These are phyloP conservation scores for Sporothrix pseudoabietina DNA, from an alignment of 2,329 filamentous ascomycete species.

Conservation along the genomic window DNA sequence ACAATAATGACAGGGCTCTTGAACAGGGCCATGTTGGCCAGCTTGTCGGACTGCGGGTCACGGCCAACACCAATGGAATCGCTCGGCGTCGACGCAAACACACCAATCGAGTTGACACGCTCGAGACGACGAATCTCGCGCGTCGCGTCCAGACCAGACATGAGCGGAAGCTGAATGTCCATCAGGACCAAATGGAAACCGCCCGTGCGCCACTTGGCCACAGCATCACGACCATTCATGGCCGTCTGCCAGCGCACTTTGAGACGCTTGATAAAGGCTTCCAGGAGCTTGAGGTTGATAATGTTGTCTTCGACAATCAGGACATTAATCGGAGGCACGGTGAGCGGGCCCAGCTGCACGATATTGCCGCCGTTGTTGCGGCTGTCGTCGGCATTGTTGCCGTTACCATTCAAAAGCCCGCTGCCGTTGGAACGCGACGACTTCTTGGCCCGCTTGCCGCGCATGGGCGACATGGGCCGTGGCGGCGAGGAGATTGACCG, in stretches of 20 bases:
- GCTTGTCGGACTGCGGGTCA: slow-evolving; percentile 65
- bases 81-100: slow-evolving; percentile 72
- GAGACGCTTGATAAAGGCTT: slow-evolving; percentile 92
- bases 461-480: slow-evolving; percentile 46
- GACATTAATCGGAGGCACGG: slow-evolving; percentile 95
- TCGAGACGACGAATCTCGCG: slow-evolving; percentile 91
- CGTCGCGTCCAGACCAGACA: slow-evolving; percentile 93
- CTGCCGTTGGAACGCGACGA: slow-evolving; percentile 36
- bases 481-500: slow-evolving; percentile 44
- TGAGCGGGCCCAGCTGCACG: slow-evolving; percentile 67
- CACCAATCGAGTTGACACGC: slow-evolving; percentile 86
- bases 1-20: slow-evolving; percentile 98
- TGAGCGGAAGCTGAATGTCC: slow-evolving; percentile 97
- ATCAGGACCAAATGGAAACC: slow-evolving; percentile 96
- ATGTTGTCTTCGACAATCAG: slow-evolving; percentile 98
- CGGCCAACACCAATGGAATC: slow-evolving; percentile 50
- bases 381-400: background rate
- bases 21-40: slow-evolving; percentile 71
- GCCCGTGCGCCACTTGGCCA: slow-evolving; percentile 87
- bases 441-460: slow-evolving; percentile 59
- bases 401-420: slow-evolving; percentile 38
- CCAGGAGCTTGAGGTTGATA: slow-evolving; percentile 90
- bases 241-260: slow-evolving; percentile 98
- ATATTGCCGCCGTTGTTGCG: slow-evolving; percentile 31
- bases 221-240: slow-evolving; percentile 90